Percentiles rank a stretch among this genome's conserved stretches.
Evolutionary conservation across 1,139 yeast genomes (phyloP).

Genomic region (Scheffersomyces lignicola): DNA sequence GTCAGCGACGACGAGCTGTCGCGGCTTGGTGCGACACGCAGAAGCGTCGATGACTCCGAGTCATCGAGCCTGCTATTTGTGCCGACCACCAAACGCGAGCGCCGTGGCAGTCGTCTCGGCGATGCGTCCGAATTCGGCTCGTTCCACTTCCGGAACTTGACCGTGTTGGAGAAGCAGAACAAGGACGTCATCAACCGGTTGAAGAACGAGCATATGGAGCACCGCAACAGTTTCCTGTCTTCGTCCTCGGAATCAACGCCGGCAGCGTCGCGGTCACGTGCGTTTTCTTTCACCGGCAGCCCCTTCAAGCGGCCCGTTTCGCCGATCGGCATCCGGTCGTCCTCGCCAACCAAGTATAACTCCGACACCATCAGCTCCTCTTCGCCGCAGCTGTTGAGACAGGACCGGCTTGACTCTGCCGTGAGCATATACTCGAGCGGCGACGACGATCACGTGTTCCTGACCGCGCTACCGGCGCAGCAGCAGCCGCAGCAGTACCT

Average conservation of each 20-base stretch:
- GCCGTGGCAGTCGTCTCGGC: constrained; percentile 67
- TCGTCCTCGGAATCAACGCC: constrained; percentile 46
- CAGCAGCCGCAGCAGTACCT: constrained; percentile 7
- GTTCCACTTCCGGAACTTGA: constrained; percentile 83
- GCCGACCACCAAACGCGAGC: constrained; percentile 48
- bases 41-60: constrained; percentile 9
- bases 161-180: constrained; percentile 90
- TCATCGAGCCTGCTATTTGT: constrained; percentile 2
- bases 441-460: constrained; percentile 28
- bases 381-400: constrained; percentile 17
- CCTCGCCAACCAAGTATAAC: constrained; percentile 24
- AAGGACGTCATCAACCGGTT: constrained; percentile 87
- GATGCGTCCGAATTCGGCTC: constrained; percentile 89
- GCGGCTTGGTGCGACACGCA: constrained; percentile 9
- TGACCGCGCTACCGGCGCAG: constrained; percentile 4
- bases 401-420: constrained; percentile 37
- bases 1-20: constrained; percentile 14
- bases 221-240: constrained; percentile 40
- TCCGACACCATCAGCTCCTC: constrained; percentile 3
- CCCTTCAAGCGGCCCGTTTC: constrained; percentile 19
- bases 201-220: constrained; percentile 77
- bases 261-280: constrained; percentile 31
- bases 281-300: constrained; percentile 32
- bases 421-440: constrained; percentile 37
- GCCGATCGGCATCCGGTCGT: constrained; percentile 18